Evolutionary conservation across 2,329 filamentous ascomycete species (phyloP).

Genomic region (Alternaria tenuissima): DNA sequence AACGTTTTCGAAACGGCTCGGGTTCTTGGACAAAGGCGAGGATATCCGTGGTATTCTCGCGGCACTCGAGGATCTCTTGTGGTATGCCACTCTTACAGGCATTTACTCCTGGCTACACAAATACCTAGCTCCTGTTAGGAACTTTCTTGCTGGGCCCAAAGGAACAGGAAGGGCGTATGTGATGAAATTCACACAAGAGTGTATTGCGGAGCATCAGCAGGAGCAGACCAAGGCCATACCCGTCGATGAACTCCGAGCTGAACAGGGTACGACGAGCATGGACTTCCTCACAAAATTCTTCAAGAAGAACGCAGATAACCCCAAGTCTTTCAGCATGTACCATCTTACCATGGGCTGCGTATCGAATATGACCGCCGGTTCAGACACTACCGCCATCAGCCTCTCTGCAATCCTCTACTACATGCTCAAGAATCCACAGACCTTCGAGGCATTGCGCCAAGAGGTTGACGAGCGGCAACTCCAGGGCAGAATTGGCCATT

Average conservation of each 20-base stretch:
- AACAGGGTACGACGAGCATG: constrained; percentile 7
- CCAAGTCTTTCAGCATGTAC: constrained; percentile 46
- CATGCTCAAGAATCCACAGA: constrained; percentile 23
- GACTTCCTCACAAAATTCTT: constrained; percentile 30
- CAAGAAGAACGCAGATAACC: constrained; percentile 27
- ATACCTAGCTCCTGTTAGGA: constrained; percentile 47
- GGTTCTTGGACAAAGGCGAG: constrained; percentile 26
- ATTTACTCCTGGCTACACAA: constrained; percentile 41
- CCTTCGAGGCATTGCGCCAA: constrained; percentile 20
- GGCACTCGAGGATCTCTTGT: constrained; percentile 15
- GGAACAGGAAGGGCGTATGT: constrained; percentile 40
- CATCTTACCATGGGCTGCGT: constrained; percentile 51
- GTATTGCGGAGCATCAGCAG: constrained; percentile 24
- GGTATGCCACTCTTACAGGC: constrained; percentile 11
- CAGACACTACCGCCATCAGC: constrained; percentile 56
- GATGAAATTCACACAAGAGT: constrained; percentile 32
- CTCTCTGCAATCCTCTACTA: constrained; percentile 38
- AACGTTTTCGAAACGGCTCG: constrained; percentile 29
- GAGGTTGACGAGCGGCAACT: constrained; percentile 21
- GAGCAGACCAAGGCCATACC: constrained; percentile 13
- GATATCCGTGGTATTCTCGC: constrained; percentile 17
- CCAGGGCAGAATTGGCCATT: constrained; percentile 5
- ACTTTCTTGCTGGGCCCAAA: constrained; percentile 44
- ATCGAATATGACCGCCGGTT: constrained; percentile 51
- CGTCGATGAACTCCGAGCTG: constrained; percentile 4